Evolutionary conservation across 2,329 filamentous ascomycete genomes (phyloP), one percentile per base, ranked within the genome.

Genomic region (Pestalotiopsis sp.): DNA sequence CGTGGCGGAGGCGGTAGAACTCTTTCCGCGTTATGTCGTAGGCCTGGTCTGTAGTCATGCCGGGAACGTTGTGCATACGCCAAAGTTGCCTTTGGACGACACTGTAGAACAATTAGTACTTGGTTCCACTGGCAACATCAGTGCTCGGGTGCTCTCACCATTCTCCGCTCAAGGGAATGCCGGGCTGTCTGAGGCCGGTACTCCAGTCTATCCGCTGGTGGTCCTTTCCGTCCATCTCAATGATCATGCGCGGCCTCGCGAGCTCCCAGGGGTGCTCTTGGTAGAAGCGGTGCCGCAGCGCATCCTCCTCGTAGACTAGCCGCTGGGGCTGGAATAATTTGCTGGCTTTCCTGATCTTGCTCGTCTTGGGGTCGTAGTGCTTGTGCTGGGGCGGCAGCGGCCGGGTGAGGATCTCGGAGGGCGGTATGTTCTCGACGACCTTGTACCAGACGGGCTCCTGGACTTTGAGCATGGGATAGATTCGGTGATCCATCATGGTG

Each of bases 251-350:
- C 67, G 96, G 96, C 71, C 95, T 88, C 20, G 96, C 96, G 77
- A 99, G 84, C 82, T 99, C 96, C 96, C 96, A 99, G 4, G 96
- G 96, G 79, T 99, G 96, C 80, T 99, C 95, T 76, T 87, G 90
- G 84, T 93, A 99, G 83, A 98, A 99, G 36, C 91, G 89, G 73
- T 82, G 85, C 71, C 96, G 91, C 76, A 99, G 85, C 70, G 83
- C 81, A 81, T 99, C 96, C 80, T 99, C 96, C 70, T 92, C 89
- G 79, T 96, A 98, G 66, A 83, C 83, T 71, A 99, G 91, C 68
- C 85, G 82, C 72, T 94, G 88, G 1, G 96, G 96, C 74, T 91
- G 89, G 84, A 95, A 98, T 75, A 97, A 83, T 74, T 90, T 89
- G 80, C 90, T 94, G 38, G 92, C 86, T 79, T 91, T 92, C 78